Conservation (phyloP, 2,329 filamentous ascomycete genomes). For the Helotiales sp. region DNA sequence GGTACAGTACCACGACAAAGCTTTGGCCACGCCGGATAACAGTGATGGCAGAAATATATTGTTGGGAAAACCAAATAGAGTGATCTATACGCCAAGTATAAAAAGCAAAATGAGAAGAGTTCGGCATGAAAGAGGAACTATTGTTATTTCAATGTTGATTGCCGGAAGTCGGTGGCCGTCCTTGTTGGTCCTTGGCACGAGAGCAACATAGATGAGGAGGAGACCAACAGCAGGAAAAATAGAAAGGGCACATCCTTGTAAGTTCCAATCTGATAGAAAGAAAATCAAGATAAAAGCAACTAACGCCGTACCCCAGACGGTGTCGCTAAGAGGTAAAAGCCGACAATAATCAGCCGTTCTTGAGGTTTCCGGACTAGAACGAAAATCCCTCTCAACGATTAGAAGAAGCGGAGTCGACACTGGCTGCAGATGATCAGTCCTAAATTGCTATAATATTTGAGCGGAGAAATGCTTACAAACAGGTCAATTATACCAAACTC, state of each 20-base stretch:
- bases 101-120: background rate
- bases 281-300: background rate
- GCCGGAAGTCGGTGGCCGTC: background rate
- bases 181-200: background rate
- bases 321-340: background rate
- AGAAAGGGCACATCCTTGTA: background rate
- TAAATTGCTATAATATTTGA: background rate
- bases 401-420: background rate
- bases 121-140: background rate
- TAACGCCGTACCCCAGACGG: background rate
- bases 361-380: background rate
- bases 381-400: background rate
- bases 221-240: background rate
- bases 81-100: background rate
- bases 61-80: background rate
- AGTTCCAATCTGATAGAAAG: background rate
- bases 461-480: background rate
- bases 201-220: background rate
- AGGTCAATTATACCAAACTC: background rate
- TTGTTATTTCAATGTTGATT: background rate
- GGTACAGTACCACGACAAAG: slow-evolving; percentile 5
- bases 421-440: background rate
- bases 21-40: background rate
- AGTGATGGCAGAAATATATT: background rate
- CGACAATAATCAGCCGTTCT: background rate